These are phyloP conservation scores for Eragrostis tef DNA, from an alignment of 202 grass and related monocot genomes.

Conservation along the genomic window DNA sequence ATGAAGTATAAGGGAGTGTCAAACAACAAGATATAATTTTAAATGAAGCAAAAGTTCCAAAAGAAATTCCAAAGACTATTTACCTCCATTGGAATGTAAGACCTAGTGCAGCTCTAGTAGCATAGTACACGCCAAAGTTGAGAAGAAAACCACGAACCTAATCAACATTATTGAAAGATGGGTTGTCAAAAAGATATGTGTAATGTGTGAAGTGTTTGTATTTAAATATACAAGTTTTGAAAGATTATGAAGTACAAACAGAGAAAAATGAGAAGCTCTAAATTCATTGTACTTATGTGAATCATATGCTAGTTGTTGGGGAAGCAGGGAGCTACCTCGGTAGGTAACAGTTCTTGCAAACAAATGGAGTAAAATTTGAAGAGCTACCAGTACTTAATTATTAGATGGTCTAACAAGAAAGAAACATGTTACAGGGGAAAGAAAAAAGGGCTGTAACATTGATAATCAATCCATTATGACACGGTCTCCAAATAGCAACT, in stretches of 20 bases:
- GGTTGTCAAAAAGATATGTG: not conserved
- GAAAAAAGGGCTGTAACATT: too few relatives aligned
- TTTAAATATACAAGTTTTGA: constrained; percentile 7
- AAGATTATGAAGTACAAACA: constrained; percentile 12
- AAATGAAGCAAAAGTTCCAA: constrained; percentile 15
- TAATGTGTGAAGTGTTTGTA: not conserved
- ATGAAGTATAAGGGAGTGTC: not conserved
- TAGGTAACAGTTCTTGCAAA: constrained; percentile 19
- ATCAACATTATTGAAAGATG: constrained; percentile 29
- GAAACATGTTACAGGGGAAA: not conserved
- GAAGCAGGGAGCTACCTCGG: constrained; percentile 3
- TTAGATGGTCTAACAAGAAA: constrained; percentile 10
- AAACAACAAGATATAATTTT: constrained; percentile 38
- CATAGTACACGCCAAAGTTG: constrained; percentile 99
- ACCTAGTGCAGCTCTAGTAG: constrained; percentile 89
- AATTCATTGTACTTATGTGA: not conserved
- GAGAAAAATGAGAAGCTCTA: constrained; percentile 3
- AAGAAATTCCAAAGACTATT: constrained; percentile 32
- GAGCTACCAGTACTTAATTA: not conserved
- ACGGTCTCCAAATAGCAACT: not conserved
- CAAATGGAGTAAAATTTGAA: constrained; percentile 18
- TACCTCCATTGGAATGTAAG: constrained; percentile 99
- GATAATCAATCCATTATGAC: not conserved
- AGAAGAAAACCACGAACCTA: constrained; percentile 99
- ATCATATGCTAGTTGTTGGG: not conserved